Percentiles rank a stretch among this genome's conserved stretches.
These are phyloP conservation scores for Xanthoceras sorbifolium DNA, from an alignment of 345 rosid species.

Conservation along the genomic window DNA sequence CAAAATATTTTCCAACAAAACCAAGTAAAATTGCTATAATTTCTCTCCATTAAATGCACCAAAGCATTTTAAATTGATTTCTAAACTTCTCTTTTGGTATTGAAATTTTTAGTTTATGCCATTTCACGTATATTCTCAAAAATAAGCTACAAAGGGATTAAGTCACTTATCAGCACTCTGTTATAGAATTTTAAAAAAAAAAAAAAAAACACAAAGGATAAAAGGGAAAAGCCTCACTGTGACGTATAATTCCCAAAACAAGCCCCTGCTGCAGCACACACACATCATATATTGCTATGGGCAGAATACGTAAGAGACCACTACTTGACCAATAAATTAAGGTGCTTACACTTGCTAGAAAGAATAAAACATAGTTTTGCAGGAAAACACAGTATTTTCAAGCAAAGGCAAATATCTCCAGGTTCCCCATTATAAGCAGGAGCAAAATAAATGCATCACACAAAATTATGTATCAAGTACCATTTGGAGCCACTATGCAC, in stretches of 20 bases:
- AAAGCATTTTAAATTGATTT: neutral
- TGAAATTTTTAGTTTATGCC: neutral
- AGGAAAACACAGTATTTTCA: neutral
- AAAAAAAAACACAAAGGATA: neutral
- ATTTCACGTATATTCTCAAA: neutral
- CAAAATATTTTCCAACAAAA: neutral
- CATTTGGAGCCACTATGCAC: constrained; percentile 54
- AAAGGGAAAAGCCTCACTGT: neutral
- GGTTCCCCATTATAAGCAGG: neutral
- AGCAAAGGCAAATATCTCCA: constrained; percentile 15
- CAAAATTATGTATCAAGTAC: constrained; percentile 41
- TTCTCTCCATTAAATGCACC: neutral
- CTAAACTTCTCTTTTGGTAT: neutral
- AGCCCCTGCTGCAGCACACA: neutral
- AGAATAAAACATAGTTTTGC: neutral
- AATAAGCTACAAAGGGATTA: neutral
- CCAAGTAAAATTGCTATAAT: neutral
- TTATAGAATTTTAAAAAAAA: neutral
- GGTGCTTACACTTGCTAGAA: neutral
- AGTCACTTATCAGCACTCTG: neutral
- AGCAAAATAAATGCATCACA: constrained; percentile 15
- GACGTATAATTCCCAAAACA: neutral
- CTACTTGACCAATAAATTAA: constrained; percentile 1
- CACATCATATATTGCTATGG: neutral
- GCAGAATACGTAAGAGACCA: neutral